Base-by-base conservation (phyloP, 441 rosid species). In the Syzygium syzygioides region DNA sequence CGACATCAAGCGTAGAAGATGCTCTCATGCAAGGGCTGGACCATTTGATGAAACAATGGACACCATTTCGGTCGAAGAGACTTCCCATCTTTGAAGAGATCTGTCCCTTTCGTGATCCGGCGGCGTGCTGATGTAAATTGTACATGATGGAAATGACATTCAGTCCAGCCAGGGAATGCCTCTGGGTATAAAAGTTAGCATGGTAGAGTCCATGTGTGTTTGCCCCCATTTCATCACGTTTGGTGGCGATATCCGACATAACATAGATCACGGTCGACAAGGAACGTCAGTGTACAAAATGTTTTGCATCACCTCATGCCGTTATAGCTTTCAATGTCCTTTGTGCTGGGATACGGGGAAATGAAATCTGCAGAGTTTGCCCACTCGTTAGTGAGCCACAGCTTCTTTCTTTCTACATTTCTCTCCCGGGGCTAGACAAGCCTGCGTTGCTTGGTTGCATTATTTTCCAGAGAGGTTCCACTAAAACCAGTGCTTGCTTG, bases 61-160 rank as follows among this genome's bases (percentile, higher is more conserved):
- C 87, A 48, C 93, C 95, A 54, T 90, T 85, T 88, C 89, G 94
- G 90, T 90, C 94, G 48, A 93, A 91, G 92, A 93, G 97, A 87
- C 95, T 94, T 53, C 95, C 96, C 10, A 90, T 95, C 52, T 95
- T 95, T 26, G 95, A 95, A 89, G 95, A 95, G 90, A 95, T 95
- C 84, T 95, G 94, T 68, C 88, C 94, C 30, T 89, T 94, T 86
- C 94, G 96, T 88, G 93, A 94, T 91, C 97, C 94, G 89, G 86
- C 94, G 37, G 96, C 95, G 57, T 95, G 97, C 89, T 93, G 93
- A 94, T 89, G 48, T 45, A 7, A 1, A 45, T 45, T 12, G 52
- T 25, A 37, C 20, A 11, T 13, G 80, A 71, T 71, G 80, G 80
- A 23, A 71, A 71, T 71, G 83, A 71, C 3, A 50, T 37, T 71